Evolutionary conservation across 2,329 filamentous ascomycete species (phyloP).

Genomic region (Ophiostoma sp.): DNA sequence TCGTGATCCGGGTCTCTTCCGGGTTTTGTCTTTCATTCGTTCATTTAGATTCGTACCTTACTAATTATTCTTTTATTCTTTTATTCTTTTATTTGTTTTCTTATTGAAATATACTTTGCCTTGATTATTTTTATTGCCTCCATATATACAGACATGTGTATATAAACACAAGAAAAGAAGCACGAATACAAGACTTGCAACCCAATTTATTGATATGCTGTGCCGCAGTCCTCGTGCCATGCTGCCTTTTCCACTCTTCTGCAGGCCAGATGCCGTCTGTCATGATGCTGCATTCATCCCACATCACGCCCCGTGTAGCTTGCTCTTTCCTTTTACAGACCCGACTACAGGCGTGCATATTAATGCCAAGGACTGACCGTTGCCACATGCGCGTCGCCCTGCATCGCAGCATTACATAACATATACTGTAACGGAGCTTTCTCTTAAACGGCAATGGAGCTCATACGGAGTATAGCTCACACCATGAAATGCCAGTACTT

Average conservation of each 20-base stretch:
- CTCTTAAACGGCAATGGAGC: no score
- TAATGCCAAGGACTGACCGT: not conserved
- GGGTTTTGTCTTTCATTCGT: not conserved
- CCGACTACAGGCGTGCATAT: not conserved
- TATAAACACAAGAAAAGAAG: not conserved
- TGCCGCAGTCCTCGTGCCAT: constrained; percentile 4
- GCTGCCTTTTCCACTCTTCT: not conserved
- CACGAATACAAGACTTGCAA: not conserved
- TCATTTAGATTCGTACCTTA: not conserved
- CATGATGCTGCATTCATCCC: not conserved
- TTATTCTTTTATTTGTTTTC: no score
- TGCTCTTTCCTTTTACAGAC: not conserved
- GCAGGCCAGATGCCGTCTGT: not conserved
- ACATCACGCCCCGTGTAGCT: no score
- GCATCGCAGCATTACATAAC: no score
- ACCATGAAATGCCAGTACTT: no score
- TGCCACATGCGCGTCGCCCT: not conserved
- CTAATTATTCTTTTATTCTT: no score
- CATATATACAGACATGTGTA: not conserved
- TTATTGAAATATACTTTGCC: no score
- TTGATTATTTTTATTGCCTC: no score
- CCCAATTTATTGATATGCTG: not conserved
- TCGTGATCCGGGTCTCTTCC: not conserved
- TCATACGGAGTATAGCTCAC: no score
- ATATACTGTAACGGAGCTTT: no score